A percentile compares a stretch with the other conserved stretches of the same genome.
These are phyloP conservation scores for Hericium alpestre DNA, from an alignment of 768 basidiomycete genomes.

Conservation along the genomic window DNA sequence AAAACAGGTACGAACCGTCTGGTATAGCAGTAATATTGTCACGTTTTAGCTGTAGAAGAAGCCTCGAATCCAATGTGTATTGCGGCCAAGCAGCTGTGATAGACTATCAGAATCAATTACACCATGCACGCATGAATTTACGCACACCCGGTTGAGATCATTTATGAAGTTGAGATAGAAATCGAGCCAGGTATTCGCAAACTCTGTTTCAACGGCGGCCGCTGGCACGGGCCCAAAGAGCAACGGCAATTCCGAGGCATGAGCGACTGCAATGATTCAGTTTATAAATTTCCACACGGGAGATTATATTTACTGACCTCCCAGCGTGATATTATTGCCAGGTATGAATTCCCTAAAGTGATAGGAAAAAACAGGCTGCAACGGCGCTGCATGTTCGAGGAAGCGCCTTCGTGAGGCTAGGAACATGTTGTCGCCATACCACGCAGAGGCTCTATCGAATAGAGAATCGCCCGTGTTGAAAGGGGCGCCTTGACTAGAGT, in stretches of 20 bases:
- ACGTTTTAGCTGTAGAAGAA: constrained; percentile 39
- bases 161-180: constrained; percentile 49
- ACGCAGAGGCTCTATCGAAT: constrained; percentile 44
- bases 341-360: constrained; percentile 49
- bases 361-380: constrained; percentile 43
- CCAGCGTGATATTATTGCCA: constrained; percentile 34
- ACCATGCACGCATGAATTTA: neutral
- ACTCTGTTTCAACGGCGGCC: constrained; percentile 26
- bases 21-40: constrained; percentile 43
- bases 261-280: constrained; percentile 26
- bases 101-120: neutral
- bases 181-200: constrained; percentile 38
- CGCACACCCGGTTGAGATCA: constrained; percentile 48
- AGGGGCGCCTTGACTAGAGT: constrained; percentile 24
- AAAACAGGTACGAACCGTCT: constrained; percentile 30
- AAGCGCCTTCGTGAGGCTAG: constrained; percentile 40
- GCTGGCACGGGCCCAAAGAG: constrained; percentile 37
- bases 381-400: constrained; percentile 34
- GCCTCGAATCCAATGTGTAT: constrained; percentile 24
- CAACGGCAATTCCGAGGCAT: constrained; percentile 37
- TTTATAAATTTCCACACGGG: neutral
- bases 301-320: constrained; percentile 28
- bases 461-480: constrained; percentile 52
- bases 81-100: constrained; percentile 35
- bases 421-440: constrained; percentile 53